Evolutionary conservation across 2,329 filamentous ascomycete species (phyloP), one percentile per base, ranked within the genome.

Genomic region (Trichoderma sp.): DNA sequence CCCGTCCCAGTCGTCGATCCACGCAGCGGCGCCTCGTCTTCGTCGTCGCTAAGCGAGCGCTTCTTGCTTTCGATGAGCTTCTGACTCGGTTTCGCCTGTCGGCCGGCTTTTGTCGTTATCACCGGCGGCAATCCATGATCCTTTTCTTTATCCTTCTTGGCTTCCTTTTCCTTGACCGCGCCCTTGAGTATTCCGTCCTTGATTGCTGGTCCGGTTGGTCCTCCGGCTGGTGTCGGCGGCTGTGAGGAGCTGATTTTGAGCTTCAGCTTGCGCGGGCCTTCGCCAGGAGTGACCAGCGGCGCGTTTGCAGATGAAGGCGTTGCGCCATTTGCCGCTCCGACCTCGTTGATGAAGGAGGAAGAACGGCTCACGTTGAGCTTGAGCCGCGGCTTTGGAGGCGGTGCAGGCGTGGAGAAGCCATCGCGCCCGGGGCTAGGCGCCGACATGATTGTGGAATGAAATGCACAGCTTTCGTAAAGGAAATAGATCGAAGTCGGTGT

Each of bases 31-130:
- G 77, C 75, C 46, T 77, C 75, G 46, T 85, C 85, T 61, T 85
- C 84, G 18, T 86, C 84, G 43, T 87, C 85, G 55, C 87, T 84
- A 71, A 85, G 84, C n/a, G 81, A 79, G 46, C 87, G 85, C 80
- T 91, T 90, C 80, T 89, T 90, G 70, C 83, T 84, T 70, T 86
- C 84, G 63, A 85, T 78, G 59, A 86, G 77, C 74, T 87, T 87
- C 59, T 85, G 83, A 10, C 85, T 87, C 6, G 88, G 87, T 72
- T 88, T 90, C 16, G 86, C 81, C 30, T 86, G 82, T 55, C 87
- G 80, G 14, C 87, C 87, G 16, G 87, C 85, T 74, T 90, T 90
- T 2, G 86, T 89, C 75, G 85, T 89, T 54, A 75, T 72, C 54
- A 63, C 30, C 5, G 68, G 26, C 67, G 71, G 32, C 24, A 66